A percentile compares a stretch with the other conserved stretches of the same genome.
Conservation (phyloP, 805 yeast species). For the Lachancea kluyveri region DNA sequence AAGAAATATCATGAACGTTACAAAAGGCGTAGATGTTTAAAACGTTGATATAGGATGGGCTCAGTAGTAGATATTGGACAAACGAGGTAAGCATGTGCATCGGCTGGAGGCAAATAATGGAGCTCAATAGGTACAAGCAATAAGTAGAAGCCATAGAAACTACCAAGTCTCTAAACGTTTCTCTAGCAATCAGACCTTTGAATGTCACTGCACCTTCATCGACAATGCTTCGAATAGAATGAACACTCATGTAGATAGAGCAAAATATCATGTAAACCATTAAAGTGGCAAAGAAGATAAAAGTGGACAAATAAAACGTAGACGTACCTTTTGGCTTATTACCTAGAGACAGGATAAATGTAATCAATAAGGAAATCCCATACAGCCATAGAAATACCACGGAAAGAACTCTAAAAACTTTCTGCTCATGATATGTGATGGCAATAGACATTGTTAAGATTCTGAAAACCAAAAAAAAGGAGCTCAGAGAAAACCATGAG, state of each 20-base stretch:
- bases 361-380: conserved; percentile 69
- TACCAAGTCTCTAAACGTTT: conserved; percentile 76
- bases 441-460: conserved; percentile 78
- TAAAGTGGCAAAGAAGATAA: conserved; percentile 73
- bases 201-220: conserved; percentile 33
- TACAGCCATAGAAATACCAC: conserved; percentile 83
- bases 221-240: conserved; percentile 51
- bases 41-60: conserved; percentile 88
- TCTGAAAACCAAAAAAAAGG: conserved; percentile 84
- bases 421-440: conserved; percentile 44
- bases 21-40: conserved; percentile 93
- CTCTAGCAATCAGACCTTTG: conserved; percentile 48
- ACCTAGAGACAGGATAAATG: conserved; percentile 88
- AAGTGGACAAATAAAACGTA: conserved; percentile 66
- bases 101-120: conserved; percentile 81
- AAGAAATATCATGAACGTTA: conserved; percentile 91
- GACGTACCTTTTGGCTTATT: conserved; percentile 91
- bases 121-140: conserved; percentile 69
- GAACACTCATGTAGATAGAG: conserved; percentile 71
- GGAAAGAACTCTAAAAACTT: conserved; percentile 71
- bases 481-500: conserved; percentile 90
- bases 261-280: conserved; percentile 90
- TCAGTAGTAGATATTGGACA: conserved; percentile 71
- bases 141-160: conserved; percentile 86
- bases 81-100: conserved; percentile 89